phyloP scores from a whole-genome alignment of 1,284 basidiomycete species.

The Paramarasmius palmivorus region DNA sequence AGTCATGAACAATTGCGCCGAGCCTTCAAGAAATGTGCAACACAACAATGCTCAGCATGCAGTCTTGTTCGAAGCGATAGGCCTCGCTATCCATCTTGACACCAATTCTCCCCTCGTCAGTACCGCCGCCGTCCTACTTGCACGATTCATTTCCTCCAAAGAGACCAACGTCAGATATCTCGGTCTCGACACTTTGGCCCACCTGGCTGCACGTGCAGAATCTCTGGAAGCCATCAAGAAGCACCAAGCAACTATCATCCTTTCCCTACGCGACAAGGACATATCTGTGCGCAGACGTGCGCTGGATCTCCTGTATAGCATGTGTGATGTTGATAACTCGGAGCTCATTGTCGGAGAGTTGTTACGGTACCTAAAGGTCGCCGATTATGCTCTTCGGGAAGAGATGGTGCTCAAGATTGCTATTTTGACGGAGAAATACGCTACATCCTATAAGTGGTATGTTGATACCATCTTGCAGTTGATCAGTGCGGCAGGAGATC shows the following conservation, averaged over 20 bases:
- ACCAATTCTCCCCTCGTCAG: constrained; percentile 88
- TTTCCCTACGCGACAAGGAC: constrained; percentile 94
- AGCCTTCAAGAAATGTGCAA: constrained; percentile 92
- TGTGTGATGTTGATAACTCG: constrained; percentile 97
- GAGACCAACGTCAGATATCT: constrained; percentile 99
- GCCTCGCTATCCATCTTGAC: constrained; percentile 96
- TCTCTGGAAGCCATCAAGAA: constrained; percentile 91
- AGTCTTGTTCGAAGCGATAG: constrained; percentile 97
- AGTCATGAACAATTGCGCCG: constrained; percentile 91
- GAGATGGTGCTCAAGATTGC: constrained; percentile 99
- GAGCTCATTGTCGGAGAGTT: constrained; percentile 95
- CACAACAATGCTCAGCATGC: constrained; percentile 99
- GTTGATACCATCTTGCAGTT: constrained; percentile 95
- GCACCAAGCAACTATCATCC: constrained; percentile 94
- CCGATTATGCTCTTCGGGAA: constrained; percentile 94
- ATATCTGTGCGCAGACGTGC: constrained; percentile 95
- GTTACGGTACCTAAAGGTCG: constrained; percentile 88
- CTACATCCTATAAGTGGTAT: constrained; percentile 94
- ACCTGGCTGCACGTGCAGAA: constrained; percentile 91
- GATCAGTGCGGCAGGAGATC: constrained; percentile 95
- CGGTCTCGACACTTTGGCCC: constrained; percentile 97
- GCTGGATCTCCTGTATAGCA: constrained; percentile 95
- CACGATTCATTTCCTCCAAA: constrained; percentile 94
- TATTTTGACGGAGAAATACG: constrained; percentile 97
- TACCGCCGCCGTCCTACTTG: constrained; percentile 90